A percentile compares a stretch with the other conserved stretches of the same genome.
Conservation (phyloP, 2,329 filamentous ascomycete genomes). For the Fusarium cicatricum region DNA sequence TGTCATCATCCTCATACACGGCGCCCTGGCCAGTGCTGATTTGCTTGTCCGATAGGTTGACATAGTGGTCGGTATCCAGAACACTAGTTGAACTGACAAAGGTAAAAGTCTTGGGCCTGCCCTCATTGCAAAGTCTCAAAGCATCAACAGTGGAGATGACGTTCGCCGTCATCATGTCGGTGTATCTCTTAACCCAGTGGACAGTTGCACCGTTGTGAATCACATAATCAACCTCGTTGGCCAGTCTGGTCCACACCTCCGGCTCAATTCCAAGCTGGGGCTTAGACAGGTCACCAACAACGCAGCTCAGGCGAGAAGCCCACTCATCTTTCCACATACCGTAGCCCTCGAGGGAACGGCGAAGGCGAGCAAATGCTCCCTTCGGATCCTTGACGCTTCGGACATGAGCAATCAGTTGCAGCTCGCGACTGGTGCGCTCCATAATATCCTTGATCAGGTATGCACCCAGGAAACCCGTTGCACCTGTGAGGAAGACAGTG, state of each 20-base stretch:
- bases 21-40: slow-evolving; percentile 64
- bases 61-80: slow-evolving; percentile 83
- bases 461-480: slow-evolving; percentile 79
- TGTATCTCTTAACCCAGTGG: slow-evolving; percentile 85
- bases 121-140: slow-evolving; percentile 77
- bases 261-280: slow-evolving; percentile 77
- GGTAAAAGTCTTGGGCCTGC: slow-evolving; percentile 77
- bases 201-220: slow-evolving; percentile 85
- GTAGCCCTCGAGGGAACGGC: slow-evolving; percentile 75
- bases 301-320: slow-evolving; percentile 69
- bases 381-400: slow-evolving; percentile 68
- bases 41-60: slow-evolving; percentile 69
- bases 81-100: slow-evolving; percentile 83
- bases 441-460: slow-evolving; percentile 82
- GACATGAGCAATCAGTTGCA: slow-evolving; percentile 74
- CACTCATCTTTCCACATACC: slow-evolving; percentile 79
- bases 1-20: slow-evolving; percentile 80
- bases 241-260: slow-evolving; percentile 70
- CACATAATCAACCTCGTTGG: slow-evolving; percentile 73
- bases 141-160: slow-evolving; percentile 83
- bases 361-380: slow-evolving; percentile 70
- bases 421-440: slow-evolving; percentile 47
- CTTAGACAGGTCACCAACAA: slow-evolving; percentile 78
- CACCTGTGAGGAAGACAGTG: slow-evolving; percentile 85
- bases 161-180: slow-evolving; percentile 75